Base-by-base conservation (phyloP, 164 flowering plant species). In the Nymphaea thermarum region DNA sequence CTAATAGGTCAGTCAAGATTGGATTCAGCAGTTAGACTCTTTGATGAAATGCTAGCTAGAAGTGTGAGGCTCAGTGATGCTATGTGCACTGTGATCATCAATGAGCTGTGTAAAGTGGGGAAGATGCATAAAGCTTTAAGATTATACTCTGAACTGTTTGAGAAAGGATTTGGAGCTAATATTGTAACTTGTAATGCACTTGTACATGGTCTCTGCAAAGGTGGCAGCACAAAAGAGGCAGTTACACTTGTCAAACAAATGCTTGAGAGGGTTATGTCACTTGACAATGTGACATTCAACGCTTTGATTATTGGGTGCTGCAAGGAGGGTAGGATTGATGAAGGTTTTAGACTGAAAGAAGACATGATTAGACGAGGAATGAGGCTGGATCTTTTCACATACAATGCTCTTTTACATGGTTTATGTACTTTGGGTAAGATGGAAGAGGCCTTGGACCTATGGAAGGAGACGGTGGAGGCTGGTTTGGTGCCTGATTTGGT, bases 161-260 rank as follows among this genome's bases (percentile, higher is more conserved):
- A 74, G 43, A 87, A 78, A 75, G 86, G 88, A n/a, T 82, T 81
- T 77, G 75, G 70, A 2, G 74, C 82, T 67, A 86, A 79, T 68
- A 80, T 75, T 11, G 66, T 75, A 63, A 86, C 95, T 67, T 84
- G 86, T 42, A 91, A 89, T 82, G 90, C 97, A 65, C 77, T 89
- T 17, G 72, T 87, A 67, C 84, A 81, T 75, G 91, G 93, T 43
- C 82, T 88, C 10, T 83, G 85, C 69, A 70, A 75, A 75, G 76
- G 77, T 4, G 85, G 82, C 17, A 77, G 82, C 42, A 72, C 79
- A 75, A 70, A 79, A 43, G 89, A 80, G 63, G 87, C 86, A 65
- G 74, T 73, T 70, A 73, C 53, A 72, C 42, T 86, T 73, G 74
- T 85, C 18, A 80, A 77, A 64, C 79, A 77, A 67, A 87, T 91